These are phyloP conservation scores for Phytophthora lateralis DNA, from an alignment of 352 stramenopile genomes.

Conservation along the genomic window DNA sequence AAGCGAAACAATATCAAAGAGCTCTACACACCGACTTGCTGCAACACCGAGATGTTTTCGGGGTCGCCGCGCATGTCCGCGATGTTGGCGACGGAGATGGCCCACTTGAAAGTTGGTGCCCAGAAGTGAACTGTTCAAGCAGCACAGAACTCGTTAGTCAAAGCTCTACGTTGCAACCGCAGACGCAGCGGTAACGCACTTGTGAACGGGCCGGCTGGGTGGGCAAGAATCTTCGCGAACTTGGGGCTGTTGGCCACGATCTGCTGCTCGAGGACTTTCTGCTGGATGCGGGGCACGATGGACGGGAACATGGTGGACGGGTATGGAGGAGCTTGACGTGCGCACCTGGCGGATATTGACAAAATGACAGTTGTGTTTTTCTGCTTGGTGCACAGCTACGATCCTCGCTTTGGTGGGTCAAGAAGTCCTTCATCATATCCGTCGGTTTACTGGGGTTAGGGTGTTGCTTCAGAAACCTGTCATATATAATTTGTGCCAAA, in stretches of 20 bases:
- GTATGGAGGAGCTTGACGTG: background rate
- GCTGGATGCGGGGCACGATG: conserved; percentile 76
- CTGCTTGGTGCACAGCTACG: conserved; percentile 11
- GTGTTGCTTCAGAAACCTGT: conserved; percentile 13
- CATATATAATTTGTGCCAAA: conserved; percentile 3
- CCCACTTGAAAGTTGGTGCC: conserved; percentile 90
- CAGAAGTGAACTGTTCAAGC: conserved; percentile 83
- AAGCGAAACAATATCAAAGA: background rate
- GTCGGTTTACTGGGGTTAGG: conserved; percentile 24
- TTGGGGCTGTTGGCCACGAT: conserved; percentile 76
- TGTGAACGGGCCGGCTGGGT: conserved; percentile 89
- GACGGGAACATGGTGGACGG: conserved; percentile 54
- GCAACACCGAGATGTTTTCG: conserved; percentile 78
- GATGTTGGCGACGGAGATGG: conserved; percentile 87
- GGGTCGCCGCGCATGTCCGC: conserved; percentile 82
- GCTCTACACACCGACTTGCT: conserved; percentile 57
- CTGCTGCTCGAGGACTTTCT: conserved; percentile 73
- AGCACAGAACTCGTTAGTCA: background rate
- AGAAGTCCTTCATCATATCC: conserved; percentile 20
- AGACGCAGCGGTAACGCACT: conserved; percentile 34
- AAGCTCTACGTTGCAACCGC: background rate
- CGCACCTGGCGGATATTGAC: conserved; percentile 6
- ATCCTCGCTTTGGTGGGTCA: conserved; percentile 2
- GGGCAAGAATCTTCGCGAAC: conserved; percentile 59
- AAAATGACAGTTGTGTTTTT: conserved; percentile 15